These are phyloP conservation scores for Biancaea sappan DNA, from an alignment of 306 rosid species.

Conservation along the genomic window DNA sequence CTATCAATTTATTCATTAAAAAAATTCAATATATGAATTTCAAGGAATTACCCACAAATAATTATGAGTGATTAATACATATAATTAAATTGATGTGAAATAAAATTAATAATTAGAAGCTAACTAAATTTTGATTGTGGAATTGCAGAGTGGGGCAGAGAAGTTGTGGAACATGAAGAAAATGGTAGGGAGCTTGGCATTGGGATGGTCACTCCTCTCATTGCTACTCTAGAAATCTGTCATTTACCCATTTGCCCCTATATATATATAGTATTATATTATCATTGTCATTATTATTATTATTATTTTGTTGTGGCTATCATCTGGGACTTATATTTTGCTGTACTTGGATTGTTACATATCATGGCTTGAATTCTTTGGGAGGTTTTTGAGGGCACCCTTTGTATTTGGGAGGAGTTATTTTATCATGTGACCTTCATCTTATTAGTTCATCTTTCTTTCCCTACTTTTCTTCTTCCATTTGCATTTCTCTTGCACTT, in stretches of 20 bases:
- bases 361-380: constrained; percentile 55
- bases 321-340: constrained; percentile 1
- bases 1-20: no score
- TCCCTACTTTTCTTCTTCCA: not conserved
- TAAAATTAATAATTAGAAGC: not conserved
- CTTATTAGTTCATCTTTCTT: not conserved
- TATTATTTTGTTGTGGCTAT: not conserved
- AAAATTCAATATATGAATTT: no score
- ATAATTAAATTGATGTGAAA: not conserved
- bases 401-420: constrained; percentile 21
- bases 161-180: constrained; percentile 44
- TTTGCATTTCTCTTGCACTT: not conserved
- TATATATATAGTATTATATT: no score
- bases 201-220: constrained; percentile 49
- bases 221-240: constrained; percentile 35
- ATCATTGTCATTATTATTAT: not conserved
- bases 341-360: not conserved
- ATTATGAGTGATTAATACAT: no score
- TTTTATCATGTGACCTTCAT: constrained; percentile 18
- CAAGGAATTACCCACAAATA: no score
- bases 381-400: constrained; percentile 45
- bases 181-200: constrained; percentile 51
- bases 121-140: not conserved
- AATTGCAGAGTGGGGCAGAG: constrained; percentile 59
- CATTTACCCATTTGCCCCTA: not conserved